Evolutionary conservation across 345 rosid species (phyloP), one percentile per base, ranked within the genome.

Genomic region (Lenwebbia sp.): DNA sequence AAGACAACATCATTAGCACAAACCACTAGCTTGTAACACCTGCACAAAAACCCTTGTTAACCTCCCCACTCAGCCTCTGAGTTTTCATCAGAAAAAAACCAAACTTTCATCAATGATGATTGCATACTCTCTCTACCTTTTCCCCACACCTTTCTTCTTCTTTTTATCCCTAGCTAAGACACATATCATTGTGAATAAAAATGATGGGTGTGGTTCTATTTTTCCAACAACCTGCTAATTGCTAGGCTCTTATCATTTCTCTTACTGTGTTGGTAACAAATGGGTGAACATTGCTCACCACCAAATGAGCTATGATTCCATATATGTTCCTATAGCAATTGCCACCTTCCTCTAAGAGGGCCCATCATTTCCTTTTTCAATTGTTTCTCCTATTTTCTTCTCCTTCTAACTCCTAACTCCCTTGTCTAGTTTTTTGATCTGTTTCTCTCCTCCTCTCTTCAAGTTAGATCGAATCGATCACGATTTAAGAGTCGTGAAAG

Each of bases 1-100:
- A 90, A 92, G 96, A 95, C 98, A 93, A 58, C 95, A 93, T 96
- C 94, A 96, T 96, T 95, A 89, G 90, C 89, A 84, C 93, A 91
- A 89, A 87, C 92, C 94, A 92, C 93, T 91, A 86, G 83, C 91
- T 65, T 33, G 87, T 88, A 88, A 86, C 83, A 82, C 87, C 78
- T 88, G 83, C 87, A 86, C 83, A 51, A 65, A 15, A 51, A 14
- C 44, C 78, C 78, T 70, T 40, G 78, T 33, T 30, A 62, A 62
- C 41, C 75, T 62, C 75, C 83, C 88, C 91, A 88, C 84, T 87
- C 85, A 83, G 75, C 62, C 78, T 83, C 88, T 52, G 56, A 54
- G 85, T 75, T 88, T 89, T 89, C 89, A 83, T 81, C 84, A 84
- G 50, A 55, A 58, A 81, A 58, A 62, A 82, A 57, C 76, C 30